phyloP scores from a whole-genome alignment of 192 early-diverging fungal genomes.

The Coemansia sp. region DNA sequence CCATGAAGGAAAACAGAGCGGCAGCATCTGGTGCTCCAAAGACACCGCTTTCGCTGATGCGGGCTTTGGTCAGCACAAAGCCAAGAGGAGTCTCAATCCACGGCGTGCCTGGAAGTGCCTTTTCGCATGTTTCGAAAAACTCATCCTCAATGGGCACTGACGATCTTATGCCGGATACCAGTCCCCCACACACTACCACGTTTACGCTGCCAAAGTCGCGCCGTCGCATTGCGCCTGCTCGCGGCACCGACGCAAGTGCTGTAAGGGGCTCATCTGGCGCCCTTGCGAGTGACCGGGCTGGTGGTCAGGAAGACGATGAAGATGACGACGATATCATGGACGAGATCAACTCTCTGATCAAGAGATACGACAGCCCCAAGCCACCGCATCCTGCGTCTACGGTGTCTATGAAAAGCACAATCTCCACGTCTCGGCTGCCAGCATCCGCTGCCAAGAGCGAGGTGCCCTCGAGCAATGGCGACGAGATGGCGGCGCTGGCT shows the following conservation, averaged over 20 bases:
- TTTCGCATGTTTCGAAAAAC: conserved; percentile 30
- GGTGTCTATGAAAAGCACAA: not conserved
- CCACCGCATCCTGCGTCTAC: not conserved
- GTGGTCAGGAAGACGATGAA: conserved; percentile 20
- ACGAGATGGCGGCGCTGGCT: conserved; percentile 33
- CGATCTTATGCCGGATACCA: conserved; percentile 49
- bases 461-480: conserved; percentile 11
- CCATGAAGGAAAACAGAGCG: conserved; percentile 7
- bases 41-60: conserved; percentile 51
- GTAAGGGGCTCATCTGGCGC: too few species aligned
- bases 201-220: conserved; percentile 44
- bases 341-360: conserved; percentile 43
- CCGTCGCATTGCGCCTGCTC: conserved; percentile 14
- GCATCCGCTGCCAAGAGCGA: conserved; percentile 13
- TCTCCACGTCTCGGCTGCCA: not conserved
- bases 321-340: conserved; percentile 48
- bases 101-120: conserved; percentile 25
- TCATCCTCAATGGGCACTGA: conserved; percentile 44
- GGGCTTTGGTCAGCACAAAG: conserved; percentile 17
- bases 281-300: too few species aligned
- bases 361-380: conserved; percentile 36
- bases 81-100: conserved; percentile 8
- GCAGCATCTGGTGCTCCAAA: conserved; percentile 1
- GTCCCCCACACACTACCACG: conserved; percentile 45
- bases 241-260: not conserved